Conservation (phyloP, 371 early-diverging fungal genomes). For the Mucor circinelloides region DNA sequence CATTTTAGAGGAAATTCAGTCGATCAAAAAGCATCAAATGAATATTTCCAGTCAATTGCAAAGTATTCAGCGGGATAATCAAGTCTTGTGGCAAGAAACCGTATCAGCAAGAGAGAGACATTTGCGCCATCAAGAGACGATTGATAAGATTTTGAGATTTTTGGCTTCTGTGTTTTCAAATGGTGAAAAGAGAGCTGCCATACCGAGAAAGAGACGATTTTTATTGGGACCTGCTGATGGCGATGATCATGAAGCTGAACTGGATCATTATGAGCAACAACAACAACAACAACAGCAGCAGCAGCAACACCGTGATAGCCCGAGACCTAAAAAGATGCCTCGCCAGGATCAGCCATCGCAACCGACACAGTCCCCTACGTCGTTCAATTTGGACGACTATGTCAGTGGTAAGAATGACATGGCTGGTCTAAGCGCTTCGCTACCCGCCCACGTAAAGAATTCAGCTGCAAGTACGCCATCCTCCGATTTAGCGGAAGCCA, state of each 20-base stretch:
- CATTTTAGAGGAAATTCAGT: slow-evolving; percentile 80
- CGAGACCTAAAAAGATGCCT: slow-evolving; percentile 15
- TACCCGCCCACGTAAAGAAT: slow-evolving; percentile 12
- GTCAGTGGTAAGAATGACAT: slow-evolving; percentile 18
- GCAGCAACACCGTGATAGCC: not conserved
- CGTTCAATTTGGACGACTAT: slow-evolving; percentile 30
- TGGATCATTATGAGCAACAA: slow-evolving; percentile 1
- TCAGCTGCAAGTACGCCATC: slow-evolving; percentile 1
- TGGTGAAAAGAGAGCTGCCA: slow-evolving; percentile 51
- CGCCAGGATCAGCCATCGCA: slow-evolving; percentile 2
- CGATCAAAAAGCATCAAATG: slow-evolving; percentile 87
- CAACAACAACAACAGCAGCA: not conserved
- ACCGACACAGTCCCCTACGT: not conserved
- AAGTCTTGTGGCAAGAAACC: slow-evolving; percentile 87
- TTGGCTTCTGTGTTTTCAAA: slow-evolving; percentile 76
- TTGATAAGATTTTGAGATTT: slow-evolving; percentile 87
- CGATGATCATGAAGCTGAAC: slow-evolving; percentile 12
- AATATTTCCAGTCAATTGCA: slow-evolving; percentile 85
- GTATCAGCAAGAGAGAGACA: slow-evolving; percentile 74
- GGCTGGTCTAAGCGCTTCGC: not conserved
- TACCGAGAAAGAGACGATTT: slow-evolving; percentile 52
- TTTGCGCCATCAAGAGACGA: slow-evolving; percentile 87
- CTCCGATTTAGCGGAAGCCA: slow-evolving; percentile 28
- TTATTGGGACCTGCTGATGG: slow-evolving; percentile 36
- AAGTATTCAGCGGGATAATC: slow-evolving; percentile 85